Evolutionary conservation across 345 rosid species (phyloP), one percentile per base, ranked within the genome.

Genomic region (Viola odorata): DNA sequence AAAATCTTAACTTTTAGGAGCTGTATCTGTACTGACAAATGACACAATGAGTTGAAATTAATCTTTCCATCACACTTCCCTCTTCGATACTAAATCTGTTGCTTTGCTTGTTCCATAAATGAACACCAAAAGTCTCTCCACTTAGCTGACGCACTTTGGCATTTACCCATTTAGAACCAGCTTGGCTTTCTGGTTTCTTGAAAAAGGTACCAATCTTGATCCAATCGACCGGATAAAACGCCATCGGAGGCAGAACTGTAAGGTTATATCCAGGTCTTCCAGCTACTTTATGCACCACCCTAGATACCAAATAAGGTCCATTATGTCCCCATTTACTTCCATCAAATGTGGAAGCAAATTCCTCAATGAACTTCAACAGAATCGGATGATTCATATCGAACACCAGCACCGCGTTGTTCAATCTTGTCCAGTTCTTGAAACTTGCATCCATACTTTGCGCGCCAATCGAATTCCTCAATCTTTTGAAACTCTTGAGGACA

Each of bases 281-380:
- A 48, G 69, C 62, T 7, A 73, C 73, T 73, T 73, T 82, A 55
- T 60, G 38, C 6, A 70, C 83, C 4, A 87, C 88, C 62, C 98
- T 80, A 6, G 84, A 85, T 13, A 89, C 86, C 77, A 91, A 51
- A 52, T 87, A 85, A 0, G 98, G 98, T 0, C 98, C 98, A 38
- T 89, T 89, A 47, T 91, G 81, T 6, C 96, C 96, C 95, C 98
- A 91, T 73, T 68, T 89, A 53, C 74, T 84, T 7, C 92, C 96
- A 54, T 89, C 84, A 53, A 89, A 91, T 15, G 85, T 87, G 5
- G 72, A 50, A 17, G 89, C 87, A 63, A 87, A 87, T 72, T 91
- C 98, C 52, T 82, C 75, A 0, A 91, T 82, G 67, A 91, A 91
- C 47, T 70, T 70, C 54, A 74, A 61, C 4, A 91, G 10, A 55